Percentiles rank a stretch among this genome's conserved stretches.
Conservation (phyloP, 2,329 filamentous ascomycete genomes). For the Cercospora zeae-maydis region DNA sequence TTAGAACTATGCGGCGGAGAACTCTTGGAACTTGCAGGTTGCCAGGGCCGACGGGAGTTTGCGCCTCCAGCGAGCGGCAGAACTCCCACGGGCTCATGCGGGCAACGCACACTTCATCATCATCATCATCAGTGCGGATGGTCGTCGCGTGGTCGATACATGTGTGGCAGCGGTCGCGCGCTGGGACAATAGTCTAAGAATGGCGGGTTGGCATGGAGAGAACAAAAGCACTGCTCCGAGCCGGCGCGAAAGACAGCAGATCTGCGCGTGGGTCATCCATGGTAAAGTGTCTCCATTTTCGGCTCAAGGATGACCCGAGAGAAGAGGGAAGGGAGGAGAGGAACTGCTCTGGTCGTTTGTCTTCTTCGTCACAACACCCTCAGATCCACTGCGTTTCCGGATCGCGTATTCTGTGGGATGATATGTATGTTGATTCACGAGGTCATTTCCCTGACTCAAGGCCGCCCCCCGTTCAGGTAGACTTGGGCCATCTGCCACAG, state of each 20-base stretch:
- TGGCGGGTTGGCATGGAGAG: not conserved
- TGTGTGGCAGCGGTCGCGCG: not conserved
- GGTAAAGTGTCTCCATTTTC: not conserved
- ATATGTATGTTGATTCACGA: not conserved
- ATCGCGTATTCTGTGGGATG: not conserved
- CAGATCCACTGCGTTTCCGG: not conserved
- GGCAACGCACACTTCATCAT: not conserved
- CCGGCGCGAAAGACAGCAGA: constrained; percentile 2
- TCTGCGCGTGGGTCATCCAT: not conserved
- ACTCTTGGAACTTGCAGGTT: not conserved
- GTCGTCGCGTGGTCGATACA: not conserved
- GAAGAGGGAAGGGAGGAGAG: not conserved
- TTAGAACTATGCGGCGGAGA: constrained; percentile 9
- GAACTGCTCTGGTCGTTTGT: not conserved
- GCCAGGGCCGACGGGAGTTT: not conserved
- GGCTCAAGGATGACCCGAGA: constrained; percentile 1
- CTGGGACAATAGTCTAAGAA: no score
- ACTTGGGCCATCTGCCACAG: not conserved
- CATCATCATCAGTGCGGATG: not conserved
- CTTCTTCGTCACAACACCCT: not conserved
- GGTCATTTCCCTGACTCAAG: not conserved
- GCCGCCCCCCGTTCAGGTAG: not conserved
- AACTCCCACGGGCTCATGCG: not conserved
- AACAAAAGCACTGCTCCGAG: not conserved
- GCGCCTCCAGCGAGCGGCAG: not conserved